Percentiles rank a stretch among this genome's conserved stretches.
Conservation (phyloP, 352 stramenopile genomes). For the Globisporangium middletonii region DNA sequence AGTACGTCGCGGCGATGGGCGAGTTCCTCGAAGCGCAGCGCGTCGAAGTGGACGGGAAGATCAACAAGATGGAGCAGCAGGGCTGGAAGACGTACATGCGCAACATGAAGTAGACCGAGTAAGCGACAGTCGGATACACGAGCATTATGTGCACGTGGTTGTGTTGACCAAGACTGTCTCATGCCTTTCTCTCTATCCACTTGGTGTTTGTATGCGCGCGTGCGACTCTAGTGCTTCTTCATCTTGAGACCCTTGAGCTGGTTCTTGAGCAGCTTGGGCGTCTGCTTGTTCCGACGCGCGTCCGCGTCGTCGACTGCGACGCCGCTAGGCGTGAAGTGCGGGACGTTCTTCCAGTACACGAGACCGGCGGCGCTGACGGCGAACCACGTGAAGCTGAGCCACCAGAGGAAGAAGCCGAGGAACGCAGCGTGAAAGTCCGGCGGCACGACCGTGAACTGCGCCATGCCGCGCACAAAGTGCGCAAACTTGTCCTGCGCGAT, state of each 20-base stretch:
- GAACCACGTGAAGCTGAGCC: slow-evolving; percentile 53
- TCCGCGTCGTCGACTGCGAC: slow-evolving; percentile 8
- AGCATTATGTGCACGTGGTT: not conserved
- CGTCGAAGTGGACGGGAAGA: slow-evolving; percentile 91
- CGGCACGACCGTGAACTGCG: slow-evolving; percentile 50
- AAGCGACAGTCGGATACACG: slow-evolving; percentile 7
- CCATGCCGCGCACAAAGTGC: slow-evolving; percentile 60
- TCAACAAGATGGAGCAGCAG: slow-evolving; percentile 75
- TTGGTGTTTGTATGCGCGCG: no score
- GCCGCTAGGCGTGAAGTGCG: slow-evolving; percentile 16
- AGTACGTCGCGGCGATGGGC: slow-evolving; percentile 86
- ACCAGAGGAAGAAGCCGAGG: slow-evolving; percentile 64
- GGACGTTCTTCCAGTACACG: slow-evolving; percentile 69
- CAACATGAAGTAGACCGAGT: slow-evolving; percentile 43
- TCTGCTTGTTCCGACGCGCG: slow-evolving; percentile 41
- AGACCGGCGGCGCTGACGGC: slow-evolving; percentile 30
- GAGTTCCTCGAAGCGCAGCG: slow-evolving; percentile 91
- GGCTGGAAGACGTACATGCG: slow-evolving; percentile 92
- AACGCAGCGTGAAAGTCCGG: slow-evolving; percentile 50
- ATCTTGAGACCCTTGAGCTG: slow-evolving; percentile 65
- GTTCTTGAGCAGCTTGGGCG: slow-evolving; percentile 65
- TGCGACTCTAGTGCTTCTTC: slow-evolving; percentile 36
- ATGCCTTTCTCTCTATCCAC: no score
- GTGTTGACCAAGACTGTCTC: no score
- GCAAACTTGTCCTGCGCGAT: slow-evolving; percentile 35